Evolutionary conservation across 2,329 filamentous ascomycete genomes (phyloP).

Genomic region (Ceratocystis ficicola): DNA sequence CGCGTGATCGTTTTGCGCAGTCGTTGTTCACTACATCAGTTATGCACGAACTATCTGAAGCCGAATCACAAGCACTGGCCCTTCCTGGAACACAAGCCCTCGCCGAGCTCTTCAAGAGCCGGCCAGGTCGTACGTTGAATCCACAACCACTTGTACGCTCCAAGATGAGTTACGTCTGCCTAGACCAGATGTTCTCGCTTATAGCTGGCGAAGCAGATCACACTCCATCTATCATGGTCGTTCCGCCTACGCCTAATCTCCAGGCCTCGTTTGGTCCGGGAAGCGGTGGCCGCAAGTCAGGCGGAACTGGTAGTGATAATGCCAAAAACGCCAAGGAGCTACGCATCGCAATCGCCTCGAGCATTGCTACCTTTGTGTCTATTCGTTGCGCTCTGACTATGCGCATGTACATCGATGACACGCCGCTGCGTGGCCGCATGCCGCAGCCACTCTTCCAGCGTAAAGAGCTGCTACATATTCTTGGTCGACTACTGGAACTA

Average conservation of each 20-base stretch:
- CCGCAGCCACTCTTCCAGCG: conserved; percentile 75
- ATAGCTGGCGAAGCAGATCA: conserved; percentile 41
- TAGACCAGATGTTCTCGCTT: conserved; percentile 65
- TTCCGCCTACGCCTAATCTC: conserved; percentile 36
- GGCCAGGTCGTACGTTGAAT: conserved; percentile 61
- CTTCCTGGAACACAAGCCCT: background rate
- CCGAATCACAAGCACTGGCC: conserved; percentile 39
- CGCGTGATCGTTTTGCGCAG: conserved; percentile 57
- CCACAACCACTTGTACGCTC: conserved; percentile 51
- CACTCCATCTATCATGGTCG: conserved; percentile 31
- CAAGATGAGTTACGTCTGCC: conserved; percentile 66
- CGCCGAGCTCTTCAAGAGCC: conserved; percentile 48
- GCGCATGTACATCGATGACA: conserved; percentile 79
- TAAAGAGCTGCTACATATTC: conserved; percentile 61
- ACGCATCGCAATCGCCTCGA: conserved; percentile 54
- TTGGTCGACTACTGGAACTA: conserved; percentile 54
- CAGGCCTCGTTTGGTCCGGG: conserved; percentile 16
- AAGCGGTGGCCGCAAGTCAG: conserved; percentile 20
- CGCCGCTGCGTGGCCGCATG: conserved; percentile 77
- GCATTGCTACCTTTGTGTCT: conserved; percentile 68
- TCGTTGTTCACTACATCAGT: conserved; percentile 73
- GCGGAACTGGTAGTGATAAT: conserved; percentile 24
- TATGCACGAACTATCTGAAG: conserved; percentile 44
- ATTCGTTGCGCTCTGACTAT: conserved; percentile 68
- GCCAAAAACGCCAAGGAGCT: conserved; percentile 25